phyloP scores from a whole-genome alignment of 495 filamentous ascomycete species.

The Podospora pseudopauciseta region DNA sequence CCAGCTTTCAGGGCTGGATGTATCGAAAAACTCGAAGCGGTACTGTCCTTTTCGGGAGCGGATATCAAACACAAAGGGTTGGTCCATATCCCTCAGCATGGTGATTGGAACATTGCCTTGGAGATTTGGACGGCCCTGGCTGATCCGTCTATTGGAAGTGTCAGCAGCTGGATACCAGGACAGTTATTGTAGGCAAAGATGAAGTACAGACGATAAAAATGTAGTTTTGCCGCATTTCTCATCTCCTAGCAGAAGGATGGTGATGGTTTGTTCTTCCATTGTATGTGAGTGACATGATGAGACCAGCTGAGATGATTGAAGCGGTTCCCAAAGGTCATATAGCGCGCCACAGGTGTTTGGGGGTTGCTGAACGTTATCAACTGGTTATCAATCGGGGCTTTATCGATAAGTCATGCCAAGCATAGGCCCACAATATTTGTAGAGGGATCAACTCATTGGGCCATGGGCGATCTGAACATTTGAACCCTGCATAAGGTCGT shows the following conservation, averaged over 20 bases:
- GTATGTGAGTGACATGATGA: slow-evolving; percentile 1
- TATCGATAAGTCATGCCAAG: slow-evolving; percentile 12
- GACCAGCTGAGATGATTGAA: background rate
- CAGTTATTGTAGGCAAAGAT: background rate
- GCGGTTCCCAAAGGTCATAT: background rate
- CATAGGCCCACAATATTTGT: slow-evolving; percentile 7
- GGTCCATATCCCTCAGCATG: slow-evolving; percentile 68
- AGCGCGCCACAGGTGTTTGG: background rate
- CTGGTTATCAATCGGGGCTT: background rate
- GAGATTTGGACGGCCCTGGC: slow-evolving; percentile 39
- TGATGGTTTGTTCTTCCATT: slow-evolving; percentile 53
- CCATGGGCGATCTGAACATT: background rate
- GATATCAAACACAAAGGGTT: slow-evolving; percentile 80
- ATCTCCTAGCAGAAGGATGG: slow-evolving; percentile 77
- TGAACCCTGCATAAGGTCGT: background rate
- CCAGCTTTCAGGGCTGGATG: slow-evolving; percentile 70
- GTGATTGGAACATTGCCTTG: slow-evolving; percentile 41
- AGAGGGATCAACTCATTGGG: background rate
- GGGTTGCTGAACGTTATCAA: background rate
- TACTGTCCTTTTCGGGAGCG: slow-evolving; percentile 57
- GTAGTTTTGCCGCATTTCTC: slow-evolving; percentile 78
- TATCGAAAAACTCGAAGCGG: slow-evolving; percentile 76
- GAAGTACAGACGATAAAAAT: slow-evolving; percentile 66
- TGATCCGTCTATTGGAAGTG: slow-evolving; percentile 43
- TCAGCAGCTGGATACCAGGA: slow-evolving; percentile 3